A percentile compares a stretch with the other conserved stretches of the same genome.
Evolutionary conservation across 257 asterid genomes (phyloP).

Genomic region (Solanum lycopersicoides): DNA sequence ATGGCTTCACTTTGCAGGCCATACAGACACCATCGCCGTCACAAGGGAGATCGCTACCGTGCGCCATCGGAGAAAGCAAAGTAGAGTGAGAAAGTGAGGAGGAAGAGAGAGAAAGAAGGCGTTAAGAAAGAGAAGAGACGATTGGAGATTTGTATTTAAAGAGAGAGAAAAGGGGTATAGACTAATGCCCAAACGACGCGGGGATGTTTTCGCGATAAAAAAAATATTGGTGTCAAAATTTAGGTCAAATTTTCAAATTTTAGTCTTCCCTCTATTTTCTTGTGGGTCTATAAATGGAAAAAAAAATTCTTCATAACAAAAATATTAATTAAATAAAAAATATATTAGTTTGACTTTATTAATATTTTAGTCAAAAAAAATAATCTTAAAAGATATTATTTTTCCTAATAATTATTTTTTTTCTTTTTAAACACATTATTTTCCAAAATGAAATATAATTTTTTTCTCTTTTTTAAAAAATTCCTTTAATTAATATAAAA

Average conservation of each 20-base stretch:
- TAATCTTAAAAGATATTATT: neutral
- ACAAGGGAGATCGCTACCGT: slow-evolving; percentile 59
- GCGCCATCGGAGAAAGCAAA: slow-evolving; percentile 33
- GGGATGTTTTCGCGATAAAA: neutral
- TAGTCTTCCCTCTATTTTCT: neutral
- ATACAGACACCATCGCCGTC: slow-evolving; percentile 84
- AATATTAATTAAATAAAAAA: neutral
- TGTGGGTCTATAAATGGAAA: neutral
- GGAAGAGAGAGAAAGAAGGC: neutral
- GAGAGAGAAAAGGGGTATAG: neutral
- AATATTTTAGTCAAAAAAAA: neutral
- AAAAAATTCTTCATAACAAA: neutral
- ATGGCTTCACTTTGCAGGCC: slow-evolving; percentile 52
- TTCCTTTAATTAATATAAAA: neutral
- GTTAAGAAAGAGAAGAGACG: neutral
- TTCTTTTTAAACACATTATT: neutral
- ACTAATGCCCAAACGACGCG: neutral
- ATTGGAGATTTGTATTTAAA: neutral
- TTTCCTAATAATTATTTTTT: neutral
- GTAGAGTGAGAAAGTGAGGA: neutral
- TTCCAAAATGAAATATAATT: no score
- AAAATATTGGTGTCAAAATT: neutral
- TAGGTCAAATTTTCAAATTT: slow-evolving; percentile 1
- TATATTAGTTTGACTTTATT: neutral
- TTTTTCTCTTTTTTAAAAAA: neutral